Evolutionary conservation across 2,329 filamentous ascomycete genomes (phyloP).

Genomic region (Catunica adiposa): DNA sequence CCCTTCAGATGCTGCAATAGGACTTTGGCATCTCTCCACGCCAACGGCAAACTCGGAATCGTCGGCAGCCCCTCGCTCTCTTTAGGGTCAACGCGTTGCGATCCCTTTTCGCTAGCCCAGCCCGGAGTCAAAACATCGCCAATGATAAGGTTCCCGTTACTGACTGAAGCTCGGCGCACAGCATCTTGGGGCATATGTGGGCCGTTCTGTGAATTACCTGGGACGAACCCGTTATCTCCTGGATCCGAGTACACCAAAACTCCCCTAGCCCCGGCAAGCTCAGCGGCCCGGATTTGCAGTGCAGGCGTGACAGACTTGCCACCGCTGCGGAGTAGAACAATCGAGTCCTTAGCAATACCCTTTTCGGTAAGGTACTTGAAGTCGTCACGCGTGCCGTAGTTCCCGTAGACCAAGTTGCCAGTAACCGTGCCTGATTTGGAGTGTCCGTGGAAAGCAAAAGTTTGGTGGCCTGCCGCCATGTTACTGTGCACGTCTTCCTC

Average conservation of each 20-base stretch:
- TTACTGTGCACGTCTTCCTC: constrained; percentile 56
- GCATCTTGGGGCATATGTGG: constrained; percentile 66
- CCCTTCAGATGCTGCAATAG: constrained; percentile 63
- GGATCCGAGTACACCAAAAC: constrained; percentile 91
- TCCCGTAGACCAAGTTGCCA: constrained; percentile 78
- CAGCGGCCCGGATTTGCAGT: constrained; percentile 78
- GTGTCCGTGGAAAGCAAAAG: constrained; percentile 70
- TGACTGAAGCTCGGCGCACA: constrained; percentile 69
- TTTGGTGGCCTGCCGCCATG: constrained; percentile 48
- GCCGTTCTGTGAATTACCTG: constrained; percentile 61
- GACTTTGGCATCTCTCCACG: constrained; percentile 75
- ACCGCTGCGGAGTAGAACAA: constrained; percentile 69
- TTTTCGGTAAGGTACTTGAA: constrained; percentile 56
- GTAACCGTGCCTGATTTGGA: constrained; percentile 74
- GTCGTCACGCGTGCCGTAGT: constrained; percentile 75
- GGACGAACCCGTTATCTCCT: constrained; percentile 61
- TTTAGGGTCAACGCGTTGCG: constrained; percentile 49
- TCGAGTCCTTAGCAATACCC: constrained; percentile 57
- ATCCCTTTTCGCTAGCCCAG: constrained; percentile 52
- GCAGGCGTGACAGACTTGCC: constrained; percentile 56
- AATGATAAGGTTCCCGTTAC: constrained; percentile 63
- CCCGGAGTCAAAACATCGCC: constrained; percentile 90
- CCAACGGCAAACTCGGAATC: constrained; percentile 79
- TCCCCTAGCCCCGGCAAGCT: constrained; percentile 68
- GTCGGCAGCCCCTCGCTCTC: constrained; percentile 57